Evolutionary conservation across 768 basidiomycete species (phyloP).

Genomic region (Baorangia bicolor): DNA sequence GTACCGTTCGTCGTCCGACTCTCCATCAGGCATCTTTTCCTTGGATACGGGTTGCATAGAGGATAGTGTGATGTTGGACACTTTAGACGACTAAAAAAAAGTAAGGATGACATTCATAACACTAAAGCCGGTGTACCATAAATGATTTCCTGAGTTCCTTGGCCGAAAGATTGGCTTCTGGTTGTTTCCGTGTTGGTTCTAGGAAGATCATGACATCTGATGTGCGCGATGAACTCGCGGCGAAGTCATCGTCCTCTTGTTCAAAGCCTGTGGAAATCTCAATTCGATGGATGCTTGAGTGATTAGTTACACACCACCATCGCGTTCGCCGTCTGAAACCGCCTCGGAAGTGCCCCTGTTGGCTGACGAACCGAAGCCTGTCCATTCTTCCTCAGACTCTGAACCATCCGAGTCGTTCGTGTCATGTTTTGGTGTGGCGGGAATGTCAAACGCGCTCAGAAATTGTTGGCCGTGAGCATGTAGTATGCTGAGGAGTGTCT

Average conservation of each 20-base stretch:
- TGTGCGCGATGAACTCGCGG: constrained; percentile 32
- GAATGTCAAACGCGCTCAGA: constrained; percentile 39
- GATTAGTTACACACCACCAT: constrained; percentile 15
- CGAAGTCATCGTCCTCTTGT: constrained; percentile 47
- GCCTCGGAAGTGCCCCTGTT: neutral
- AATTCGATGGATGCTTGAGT: neutral
- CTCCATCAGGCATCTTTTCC: constrained; percentile 29
- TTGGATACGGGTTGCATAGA: constrained; percentile 21
- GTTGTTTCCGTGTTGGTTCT: constrained; percentile 32
- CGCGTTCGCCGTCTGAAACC: constrained; percentile 19
- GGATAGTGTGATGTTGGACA: constrained; percentile 50
- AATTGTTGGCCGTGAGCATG: constrained; percentile 49
- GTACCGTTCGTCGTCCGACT: constrained; percentile 60
- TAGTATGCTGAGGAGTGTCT: constrained; percentile 39
- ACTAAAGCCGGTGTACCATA: constrained; percentile 53
- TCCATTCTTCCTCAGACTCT: constrained; percentile 42
- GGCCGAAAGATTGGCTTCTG: constrained; percentile 17
- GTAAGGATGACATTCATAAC: neutral
- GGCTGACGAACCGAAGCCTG: constrained; percentile 30
- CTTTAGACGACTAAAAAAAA: constrained; percentile 67
- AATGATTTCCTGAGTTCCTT: constrained; percentile 63
- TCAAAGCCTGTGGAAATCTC: constrained; percentile 34
- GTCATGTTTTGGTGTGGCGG: constrained; percentile 21
- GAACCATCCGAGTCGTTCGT: constrained; percentile 8
- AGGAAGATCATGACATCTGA: constrained; percentile 60